Evolutionary conservation across 345 rosid genomes (phyloP).

Genomic region (Melastoma malabathricum): DNA sequence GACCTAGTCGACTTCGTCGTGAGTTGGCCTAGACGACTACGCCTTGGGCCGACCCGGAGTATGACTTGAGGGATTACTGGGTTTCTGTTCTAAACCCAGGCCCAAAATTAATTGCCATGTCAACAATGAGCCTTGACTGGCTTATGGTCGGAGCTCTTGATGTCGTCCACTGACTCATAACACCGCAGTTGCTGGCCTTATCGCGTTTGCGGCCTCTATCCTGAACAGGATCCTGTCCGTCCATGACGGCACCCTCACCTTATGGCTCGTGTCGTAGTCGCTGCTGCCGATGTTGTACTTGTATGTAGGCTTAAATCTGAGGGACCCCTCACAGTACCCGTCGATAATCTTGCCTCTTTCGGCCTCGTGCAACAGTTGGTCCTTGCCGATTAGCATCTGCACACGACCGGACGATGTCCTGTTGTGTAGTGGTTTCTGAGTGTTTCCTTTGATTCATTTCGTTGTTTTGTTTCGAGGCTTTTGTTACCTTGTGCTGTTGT

Average conservation of each 20-base stretch:
- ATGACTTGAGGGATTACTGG: too few species aligned
- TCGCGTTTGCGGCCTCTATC: slow-evolving; percentile 11
- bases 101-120: too few species aligned
- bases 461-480: background rate
- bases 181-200: slow-evolving; percentile 15
- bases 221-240: slow-evolving; percentile 32
- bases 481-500: slow-evolving; percentile 35
- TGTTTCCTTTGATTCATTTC: background rate
- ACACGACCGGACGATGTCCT: background rate
- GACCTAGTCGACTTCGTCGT: too few species aligned
- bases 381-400: slow-evolving; percentile 47
- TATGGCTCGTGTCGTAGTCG: slow-evolving; percentile 52
- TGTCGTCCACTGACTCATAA: slow-evolving; percentile 23
- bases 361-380: slow-evolving; percentile 65
- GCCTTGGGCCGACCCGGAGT: too few species aligned
- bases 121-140: slow-evolving; percentile 36
- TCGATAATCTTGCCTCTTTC: slow-evolving; percentile 45
- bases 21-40: too few species aligned
- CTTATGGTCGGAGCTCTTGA: slow-evolving; percentile 29
- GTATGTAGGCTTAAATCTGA: slow-evolving; percentile 55
- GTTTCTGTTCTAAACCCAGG: too few species aligned
- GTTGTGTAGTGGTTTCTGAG: background rate
- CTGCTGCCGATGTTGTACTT: slow-evolving; percentile 48
- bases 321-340: slow-evolving; percentile 49
- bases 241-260: slow-evolving; percentile 43